Base-by-base conservation (phyloP, 2,329 filamentous ascomycete species). In the Zelopaecilomyces penicillatus region DNA sequence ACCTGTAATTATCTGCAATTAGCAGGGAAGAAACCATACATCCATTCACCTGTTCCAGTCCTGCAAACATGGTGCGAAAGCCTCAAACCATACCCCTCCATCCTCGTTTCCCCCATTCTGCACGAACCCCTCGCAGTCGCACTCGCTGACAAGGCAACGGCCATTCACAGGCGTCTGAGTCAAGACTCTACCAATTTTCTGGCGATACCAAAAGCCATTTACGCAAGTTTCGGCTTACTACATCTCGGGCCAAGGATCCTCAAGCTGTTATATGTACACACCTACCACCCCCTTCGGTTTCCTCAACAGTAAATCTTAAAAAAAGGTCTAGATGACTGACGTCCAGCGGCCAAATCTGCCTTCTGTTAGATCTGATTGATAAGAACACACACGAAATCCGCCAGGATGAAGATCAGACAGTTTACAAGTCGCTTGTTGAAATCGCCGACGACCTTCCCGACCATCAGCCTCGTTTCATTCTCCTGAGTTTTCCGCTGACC, bases 241-340 rank as follows among this genome's bases (percentile, higher is more conserved):
- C 93, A 2, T 96, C 90, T 31, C 76, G 93, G 53, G 82, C 88
- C 42, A 91, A 84, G 62, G 82, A 84, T 39, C 85, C 90, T 0
- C 88, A 96, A 70, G 93, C 90, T 49, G 82, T 94, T 50, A 95
- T 98, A 56, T 97, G 93, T 97, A 85, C 67, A 83, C 75, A 64
- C 56, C 32, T 34, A 9, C 32, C 32, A 34, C 8, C 12, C 32
- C 32, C 9, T 34, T 34, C 9, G 12, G 12, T 12, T 12, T 34
- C 32, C 9, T 12, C 32, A 9, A 12, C 32, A 34, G 19, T 19
- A 19, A 19, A 19, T 3, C 2, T 19, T 19, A 19, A 19, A 19
- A 19, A 19, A 19, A 19, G 19, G 19, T 19, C 19, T 34, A 34
- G 32, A 9, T 40, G 28, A 40, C 52, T 59, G 35, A 57, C 34